These are phyloP conservation scores for Oropetium thomaeum DNA, from an alignment of 176 grass and related monocot species.

Conservation along the genomic window DNA sequence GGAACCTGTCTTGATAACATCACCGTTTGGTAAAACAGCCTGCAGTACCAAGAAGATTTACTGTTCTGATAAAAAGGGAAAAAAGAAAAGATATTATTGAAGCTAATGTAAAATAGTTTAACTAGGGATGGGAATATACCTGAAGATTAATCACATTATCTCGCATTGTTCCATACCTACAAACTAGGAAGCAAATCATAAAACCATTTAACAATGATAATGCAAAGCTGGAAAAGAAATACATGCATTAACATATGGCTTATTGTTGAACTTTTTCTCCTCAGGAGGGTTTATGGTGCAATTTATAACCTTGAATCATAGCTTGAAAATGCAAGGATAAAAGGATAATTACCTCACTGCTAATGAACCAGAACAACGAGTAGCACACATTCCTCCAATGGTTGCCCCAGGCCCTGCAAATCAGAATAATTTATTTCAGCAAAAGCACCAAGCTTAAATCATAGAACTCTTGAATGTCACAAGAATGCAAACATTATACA, in stretches of 20 bases:
- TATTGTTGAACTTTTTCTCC: not conserved
- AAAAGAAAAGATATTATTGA: no score
- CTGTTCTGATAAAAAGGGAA: no score
- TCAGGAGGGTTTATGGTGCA: not conserved
- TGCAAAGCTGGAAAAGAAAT: slow-evolving; percentile 15
- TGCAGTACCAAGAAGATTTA: slow-evolving; percentile 34
- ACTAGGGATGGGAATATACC: slow-evolving; percentile 37
- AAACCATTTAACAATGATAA: slow-evolving; percentile 39
- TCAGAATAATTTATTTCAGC: slow-evolving; percentile 27
- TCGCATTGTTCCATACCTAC: slow-evolving; percentile 98
- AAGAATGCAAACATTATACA: slow-evolving; percentile 5
- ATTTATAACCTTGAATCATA: slow-evolving; percentile 22
- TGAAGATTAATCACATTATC: slow-evolving; percentile 95
- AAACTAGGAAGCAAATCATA: slow-evolving; percentile 73
- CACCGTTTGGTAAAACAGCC: slow-evolving; percentile 94
- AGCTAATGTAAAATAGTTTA: slow-evolving; percentile 16
- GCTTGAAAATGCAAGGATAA: slow-evolving; percentile 33
- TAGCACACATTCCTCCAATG: slow-evolving; percentile 98
- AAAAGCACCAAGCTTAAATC: not conserved
- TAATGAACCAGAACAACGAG: slow-evolving; percentile 94
- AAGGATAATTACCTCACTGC: slow-evolving; percentile 85
- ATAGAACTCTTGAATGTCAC: not conserved
- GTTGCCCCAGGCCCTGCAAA: slow-evolving; percentile 93
- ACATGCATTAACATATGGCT: not conserved
- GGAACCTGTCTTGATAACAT: slow-evolving; percentile 80